Conservation (phyloP, 2,329 filamentous ascomycete species). For the Xylaria multiplex region DNA sequence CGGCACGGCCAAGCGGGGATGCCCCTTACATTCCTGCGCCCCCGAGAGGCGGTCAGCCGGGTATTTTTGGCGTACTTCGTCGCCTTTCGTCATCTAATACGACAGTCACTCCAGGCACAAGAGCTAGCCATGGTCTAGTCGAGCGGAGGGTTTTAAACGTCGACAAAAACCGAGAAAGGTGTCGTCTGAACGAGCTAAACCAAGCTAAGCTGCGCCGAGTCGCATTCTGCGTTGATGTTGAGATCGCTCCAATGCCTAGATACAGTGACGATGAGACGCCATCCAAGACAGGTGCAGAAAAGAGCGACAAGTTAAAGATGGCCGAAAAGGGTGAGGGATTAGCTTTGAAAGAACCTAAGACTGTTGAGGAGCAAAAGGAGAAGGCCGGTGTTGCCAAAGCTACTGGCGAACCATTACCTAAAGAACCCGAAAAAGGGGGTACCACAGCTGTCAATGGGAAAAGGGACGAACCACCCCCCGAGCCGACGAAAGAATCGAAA, state of each 20-base stretch:
- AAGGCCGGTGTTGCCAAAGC: slow-evolving; percentile 56
- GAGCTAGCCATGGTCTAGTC: slow-evolving; percentile 74
- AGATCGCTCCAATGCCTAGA: slow-evolving; percentile 88
- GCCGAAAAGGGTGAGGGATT: slow-evolving; percentile 78
- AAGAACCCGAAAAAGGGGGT: slow-evolving; percentile 54
- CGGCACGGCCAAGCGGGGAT: slow-evolving; percentile 65
- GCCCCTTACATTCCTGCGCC: slow-evolving; percentile 78
- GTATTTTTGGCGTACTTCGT: slow-evolving; percentile 84
- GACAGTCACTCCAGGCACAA: slow-evolving; percentile 59
- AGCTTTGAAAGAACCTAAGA: slow-evolving; percentile 74
- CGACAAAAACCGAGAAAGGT: slow-evolving; percentile 81
- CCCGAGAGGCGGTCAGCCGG: slow-evolving; percentile 73
- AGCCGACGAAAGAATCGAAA: slow-evolving; percentile 48
- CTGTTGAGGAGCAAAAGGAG: slow-evolving; percentile 68
- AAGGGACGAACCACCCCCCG: slow-evolving; percentile 43
- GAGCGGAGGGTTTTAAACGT: slow-evolving; percentile 86
- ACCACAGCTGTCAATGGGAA: slow-evolving; percentile 43
- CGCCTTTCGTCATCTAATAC: slow-evolving; percentile 77
- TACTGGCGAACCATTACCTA: slow-evolving; percentile 53
- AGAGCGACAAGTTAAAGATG: slow-evolving; percentile 70
- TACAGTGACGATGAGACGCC: slow-evolving; percentile 71
- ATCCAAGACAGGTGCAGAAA: slow-evolving; percentile 61
- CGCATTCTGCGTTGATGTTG: slow-evolving; percentile 95
- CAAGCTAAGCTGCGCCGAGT: slow-evolving; percentile 85
- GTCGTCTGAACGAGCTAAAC: slow-evolving; percentile 80